Evolutionary conservation across 1,139 yeast genomes (phyloP).

Genomic region (Nakaseomyces nivariensis): DNA sequence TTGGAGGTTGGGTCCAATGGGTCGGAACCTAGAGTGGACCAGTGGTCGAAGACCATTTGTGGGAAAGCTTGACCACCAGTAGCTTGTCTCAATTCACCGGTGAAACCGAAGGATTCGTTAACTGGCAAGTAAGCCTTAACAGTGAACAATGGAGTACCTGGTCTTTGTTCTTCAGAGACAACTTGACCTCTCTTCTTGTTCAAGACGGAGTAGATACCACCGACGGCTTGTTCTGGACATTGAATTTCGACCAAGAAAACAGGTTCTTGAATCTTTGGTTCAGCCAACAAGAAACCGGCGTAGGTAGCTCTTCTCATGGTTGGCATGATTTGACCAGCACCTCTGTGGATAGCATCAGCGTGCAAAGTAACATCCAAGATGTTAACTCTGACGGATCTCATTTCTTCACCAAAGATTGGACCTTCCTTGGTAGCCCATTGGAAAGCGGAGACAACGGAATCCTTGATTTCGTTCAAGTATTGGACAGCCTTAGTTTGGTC

Average conservation of each 20-base stretch:
- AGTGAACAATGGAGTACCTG: conserved; percentile 99
- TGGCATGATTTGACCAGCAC: conserved; percentile 99
- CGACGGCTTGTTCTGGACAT: conserved; percentile 99
- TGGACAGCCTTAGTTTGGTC: conserved; percentile 99
- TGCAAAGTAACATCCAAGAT: conserved; percentile 98
- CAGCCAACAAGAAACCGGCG: conserved; percentile 96
- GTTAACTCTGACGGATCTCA: conserved; percentile 96
- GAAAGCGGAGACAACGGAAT: conserved; percentile 99
- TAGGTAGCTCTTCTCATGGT: conserved; percentile 99
- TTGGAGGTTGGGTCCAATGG: conserved; percentile 86
- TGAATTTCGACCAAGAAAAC: conserved; percentile 98
- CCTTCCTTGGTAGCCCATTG: conserved; percentile 99
- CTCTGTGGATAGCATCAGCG: conserved; percentile 99
- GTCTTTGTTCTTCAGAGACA: conserved; percentile 97
- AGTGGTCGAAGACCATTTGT: conserved; percentile 98
- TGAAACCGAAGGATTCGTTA: conserved; percentile 99
- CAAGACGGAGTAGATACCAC: conserved; percentile 99
- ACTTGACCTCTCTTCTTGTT: conserved; percentile 99
- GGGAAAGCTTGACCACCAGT: conserved; percentile 99
- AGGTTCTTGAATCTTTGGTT: conserved; percentile 99
- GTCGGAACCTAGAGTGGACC: conserved; percentile 87
- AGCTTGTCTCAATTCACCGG: conserved; percentile 98
- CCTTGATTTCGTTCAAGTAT: conserved; percentile 98
- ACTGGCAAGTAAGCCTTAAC: conserved; percentile 99
- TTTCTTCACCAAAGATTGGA: conserved; percentile 93